Evolutionary conservation across 495 filamentous ascomycete species (phyloP), one percentile per base, ranked within the genome.

Genomic region (Xylaria palmicola): DNA sequence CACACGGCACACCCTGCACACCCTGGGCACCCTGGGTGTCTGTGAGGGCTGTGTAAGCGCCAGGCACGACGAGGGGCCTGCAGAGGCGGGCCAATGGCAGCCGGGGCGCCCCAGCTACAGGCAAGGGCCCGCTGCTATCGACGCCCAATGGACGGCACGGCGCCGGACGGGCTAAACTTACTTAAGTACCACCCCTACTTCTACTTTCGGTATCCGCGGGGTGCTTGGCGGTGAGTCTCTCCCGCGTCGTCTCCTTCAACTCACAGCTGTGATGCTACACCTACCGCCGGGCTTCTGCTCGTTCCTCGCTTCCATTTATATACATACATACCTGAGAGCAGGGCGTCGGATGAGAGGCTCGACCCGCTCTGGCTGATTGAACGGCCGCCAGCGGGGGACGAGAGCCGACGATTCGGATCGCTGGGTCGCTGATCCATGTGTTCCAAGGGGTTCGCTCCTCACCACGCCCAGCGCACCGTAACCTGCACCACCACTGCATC

Each of bases 31-130:
- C n/a, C n/a, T n/a, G n/a, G n/a, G n/a, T n/a, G n/a, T n/a, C n/a
- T n/a, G n/a, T n/a, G n/a, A n/a, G n/a, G n/a, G n/a, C 20, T 27
- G 43, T 47, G 19, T 59, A 59, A 59, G 56, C 56, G 56, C 56
- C 56, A 59, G 56, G 45, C 56, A 59, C 56, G 36, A 59, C 43
- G 34, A 51, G 47, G 47, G 56, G 36, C 34, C 47, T 27, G 17
- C 10, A n/a, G 32, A 22, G 26, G 32, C 36, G 6, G 4, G 24
- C 56, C 56, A 59, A 59, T 59, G 26, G 32, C 36, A 5, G 12
- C 10, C 22, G 27, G 40, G 41, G 22, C 20, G 2, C n/a, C 44
- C 44, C 56, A 40, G 30, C 48, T 59, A 56, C 44, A 56, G 53
- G 37, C 39, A 10, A 9, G 53, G 19, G 44, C 26, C 24, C n/a